Evolutionary conservation across 129 eudicot species (phyloP).

Genomic region (Erigeron canadensis): DNA sequence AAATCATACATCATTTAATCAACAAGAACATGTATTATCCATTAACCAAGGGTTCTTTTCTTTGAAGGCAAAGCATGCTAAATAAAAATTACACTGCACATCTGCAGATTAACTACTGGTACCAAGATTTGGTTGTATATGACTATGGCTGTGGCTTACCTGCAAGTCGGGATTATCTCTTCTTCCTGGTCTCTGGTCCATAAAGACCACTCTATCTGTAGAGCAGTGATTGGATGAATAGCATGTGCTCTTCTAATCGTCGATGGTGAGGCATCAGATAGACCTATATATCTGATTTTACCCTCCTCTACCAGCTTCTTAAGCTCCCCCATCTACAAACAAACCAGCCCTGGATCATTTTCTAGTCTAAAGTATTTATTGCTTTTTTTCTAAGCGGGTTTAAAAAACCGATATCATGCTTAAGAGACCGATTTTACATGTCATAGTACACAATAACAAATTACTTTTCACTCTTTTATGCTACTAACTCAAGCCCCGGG

Average conservation of each 20-base stretch:
- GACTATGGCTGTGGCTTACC: slow-evolving; percentile 21
- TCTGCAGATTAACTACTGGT: too few relatives aligned
- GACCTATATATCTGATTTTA: slow-evolving; percentile 46
- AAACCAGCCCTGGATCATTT: neutral
- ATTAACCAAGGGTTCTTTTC: too few relatives aligned
- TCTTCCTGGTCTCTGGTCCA: slow-evolving; percentile 39
- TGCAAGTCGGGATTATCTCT: slow-evolving; percentile 43
- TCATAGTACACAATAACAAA: too few relatives aligned
- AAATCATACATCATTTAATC: neutral
- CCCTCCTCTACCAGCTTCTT: slow-evolving; percentile 48
- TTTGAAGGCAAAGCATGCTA: too few relatives aligned
- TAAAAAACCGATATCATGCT: too few relatives aligned
- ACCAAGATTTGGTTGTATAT: neutral
- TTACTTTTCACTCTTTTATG: too few relatives aligned
- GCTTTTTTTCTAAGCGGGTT: neutral
- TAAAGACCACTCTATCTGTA: slow-evolving; percentile 47
- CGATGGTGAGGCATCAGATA: slow-evolving; percentile 45
- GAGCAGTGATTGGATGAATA: slow-evolving; percentile 47
- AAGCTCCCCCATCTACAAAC: slow-evolving; percentile 41
- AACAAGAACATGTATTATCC: neutral
- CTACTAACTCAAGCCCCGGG: too few relatives aligned
- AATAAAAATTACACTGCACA: too few relatives aligned
- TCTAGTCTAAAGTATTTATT: neutral
- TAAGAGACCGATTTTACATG: too few relatives aligned
- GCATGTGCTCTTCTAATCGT: slow-evolving; percentile 52